Base-by-base conservation (phyloP, 2,329 filamentous ascomycete genomes). In the Plectosphaerella cucumerina region DNA sequence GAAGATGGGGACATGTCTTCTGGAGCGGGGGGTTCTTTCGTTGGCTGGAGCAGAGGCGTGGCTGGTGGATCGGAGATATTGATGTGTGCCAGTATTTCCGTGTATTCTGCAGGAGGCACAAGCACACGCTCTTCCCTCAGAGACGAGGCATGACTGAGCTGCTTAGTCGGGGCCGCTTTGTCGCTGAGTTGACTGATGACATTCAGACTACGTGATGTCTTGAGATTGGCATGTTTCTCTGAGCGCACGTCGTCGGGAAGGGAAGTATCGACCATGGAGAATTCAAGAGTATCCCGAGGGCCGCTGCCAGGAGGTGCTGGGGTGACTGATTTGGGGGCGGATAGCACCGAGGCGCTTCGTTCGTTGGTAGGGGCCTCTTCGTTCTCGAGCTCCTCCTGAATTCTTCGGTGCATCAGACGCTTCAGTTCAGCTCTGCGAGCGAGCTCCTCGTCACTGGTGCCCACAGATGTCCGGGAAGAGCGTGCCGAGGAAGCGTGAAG, bases 351-450 rank as follows among this genome's bases (percentile, higher is more conserved):
- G 57, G 9, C 6, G 39, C 60, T 67, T 1, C 56, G 51, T 17
- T 67, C 63, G 17, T 18, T 42, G 39, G 71, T 68, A 44, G 69
- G 66, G 10, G 63, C 60, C 34, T 70, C 65, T 35, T 80, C 78
- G 37, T 64, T 73, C 44, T 75, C 71, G 4, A 84, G 67, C 57
- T 84, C 81, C 42, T 81, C 74, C 54, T 78, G 77, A n/a, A 84
- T 83, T 54, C 79, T 72, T 56, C 75, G 76, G 46, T 77, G 75
- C 62, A 79, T 75, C 9, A 83, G 65, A 18, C 79, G 72, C 56
- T 73, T 78, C 49, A 84, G 62, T 56, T 84, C 80, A 23, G 78
- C 80, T 56, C 80, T 72, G 23, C 79, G 71, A 48, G 78, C 75
- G 42, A 80, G 59, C 55, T 81, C 77, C 54, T 81, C 78, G 21